A percentile compares a stretch with the other conserved stretches of the same genome.
Evolutionary conservation across 2,329 filamentous ascomycete species (phyloP).

Genomic region (Fusarium nurragi): DNA sequence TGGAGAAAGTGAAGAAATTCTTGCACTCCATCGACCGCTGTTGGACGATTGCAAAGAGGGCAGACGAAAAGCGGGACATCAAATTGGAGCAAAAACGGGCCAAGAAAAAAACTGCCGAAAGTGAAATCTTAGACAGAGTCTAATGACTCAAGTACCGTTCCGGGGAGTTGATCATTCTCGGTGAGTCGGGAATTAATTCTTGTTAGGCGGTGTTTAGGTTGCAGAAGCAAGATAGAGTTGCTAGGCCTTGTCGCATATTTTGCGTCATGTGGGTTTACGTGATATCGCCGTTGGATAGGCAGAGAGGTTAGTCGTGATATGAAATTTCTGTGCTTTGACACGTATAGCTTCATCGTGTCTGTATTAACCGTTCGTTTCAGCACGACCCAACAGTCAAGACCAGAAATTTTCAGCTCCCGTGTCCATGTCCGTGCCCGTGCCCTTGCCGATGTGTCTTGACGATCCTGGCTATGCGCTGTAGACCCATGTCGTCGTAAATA

Average conservation of each 20-base stretch:
- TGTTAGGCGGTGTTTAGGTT: neutral
- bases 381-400: slow-evolving; percentile 26
- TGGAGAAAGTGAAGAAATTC: slow-evolving; percentile 6
- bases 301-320: neutral
- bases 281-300: neutral
- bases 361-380: neutral
- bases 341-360: neutral
- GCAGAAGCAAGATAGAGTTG: slow-evolving; percentile 5
- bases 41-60: slow-evolving; percentile 16
- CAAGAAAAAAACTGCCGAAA: slow-evolving; percentile 35
- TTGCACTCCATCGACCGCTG: slow-evolving; percentile 24
- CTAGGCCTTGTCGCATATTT: slow-evolving; percentile 8
- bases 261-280: neutral
- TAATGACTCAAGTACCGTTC: slow-evolving; percentile 36
- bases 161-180: slow-evolving; percentile 15
- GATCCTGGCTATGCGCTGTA: slow-evolving; percentile 23
- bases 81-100: slow-evolving; percentile 31
- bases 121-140: slow-evolving; percentile 18
- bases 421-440: slow-evolving; percentile 30
- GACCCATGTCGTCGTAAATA: slow-evolving; percentile 28
- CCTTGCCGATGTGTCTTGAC: slow-evolving; percentile 15
- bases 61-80: slow-evolving; percentile 32
- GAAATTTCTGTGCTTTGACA: neutral
- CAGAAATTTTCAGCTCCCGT: slow-evolving; percentile 24
- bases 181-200: slow-evolving; percentile 8